These are phyloP conservation scores for Flammula alnicola DNA, from an alignment of 1,284 basidiomycete species.

Conservation along the genomic window DNA sequence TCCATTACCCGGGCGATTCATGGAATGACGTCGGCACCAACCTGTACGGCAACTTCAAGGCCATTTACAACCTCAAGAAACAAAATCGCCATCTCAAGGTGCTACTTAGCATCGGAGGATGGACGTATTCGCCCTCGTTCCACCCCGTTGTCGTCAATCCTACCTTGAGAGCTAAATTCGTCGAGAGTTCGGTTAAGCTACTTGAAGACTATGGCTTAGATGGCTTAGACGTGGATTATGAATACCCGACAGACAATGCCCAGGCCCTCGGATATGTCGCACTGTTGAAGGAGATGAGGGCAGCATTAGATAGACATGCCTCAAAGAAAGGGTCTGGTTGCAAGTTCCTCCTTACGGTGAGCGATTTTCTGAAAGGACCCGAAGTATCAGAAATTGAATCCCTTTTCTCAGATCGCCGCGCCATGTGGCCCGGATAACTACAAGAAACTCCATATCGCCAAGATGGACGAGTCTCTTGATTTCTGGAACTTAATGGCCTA, in stretches of 20 bases:
- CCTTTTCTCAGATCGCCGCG: constrained; percentile 72
- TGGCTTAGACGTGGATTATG: constrained; percentile 83
- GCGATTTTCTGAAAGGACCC: constrained; percentile 27
- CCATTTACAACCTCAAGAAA: constrained; percentile 89
- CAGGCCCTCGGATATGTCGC: constrained; percentile 78
- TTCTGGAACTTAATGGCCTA: constrained; percentile 99
- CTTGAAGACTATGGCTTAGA: constrained; percentile 83
- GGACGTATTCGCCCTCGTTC: constrained; percentile 85
- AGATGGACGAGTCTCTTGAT: constrained; percentile 89
- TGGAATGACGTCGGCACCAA: constrained; percentile 89
- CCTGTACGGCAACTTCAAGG: constrained; percentile 95
- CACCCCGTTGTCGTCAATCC: constrained; percentile 76
- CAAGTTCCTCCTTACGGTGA: constrained; percentile 76
- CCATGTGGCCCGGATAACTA: constrained; percentile 93
- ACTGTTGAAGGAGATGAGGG: constrained; percentile 72
- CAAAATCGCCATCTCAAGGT: constrained; percentile 85
- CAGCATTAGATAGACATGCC: constrained; percentile 72
- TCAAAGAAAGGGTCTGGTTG: constrained; percentile 59
- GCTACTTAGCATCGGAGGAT: constrained; percentile 88
- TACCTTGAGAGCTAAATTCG: constrained; percentile 73
- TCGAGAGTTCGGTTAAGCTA: constrained; percentile 75
- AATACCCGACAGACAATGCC: constrained; percentile 75
- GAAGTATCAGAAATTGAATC: constrained; percentile 1
- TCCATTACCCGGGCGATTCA: constrained; percentile 79
- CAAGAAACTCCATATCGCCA: constrained; percentile 73